phyloP scores from a whole-genome alignment of 768 basidiomycete species.

The Tylopilus rubrobrunneus region DNA sequence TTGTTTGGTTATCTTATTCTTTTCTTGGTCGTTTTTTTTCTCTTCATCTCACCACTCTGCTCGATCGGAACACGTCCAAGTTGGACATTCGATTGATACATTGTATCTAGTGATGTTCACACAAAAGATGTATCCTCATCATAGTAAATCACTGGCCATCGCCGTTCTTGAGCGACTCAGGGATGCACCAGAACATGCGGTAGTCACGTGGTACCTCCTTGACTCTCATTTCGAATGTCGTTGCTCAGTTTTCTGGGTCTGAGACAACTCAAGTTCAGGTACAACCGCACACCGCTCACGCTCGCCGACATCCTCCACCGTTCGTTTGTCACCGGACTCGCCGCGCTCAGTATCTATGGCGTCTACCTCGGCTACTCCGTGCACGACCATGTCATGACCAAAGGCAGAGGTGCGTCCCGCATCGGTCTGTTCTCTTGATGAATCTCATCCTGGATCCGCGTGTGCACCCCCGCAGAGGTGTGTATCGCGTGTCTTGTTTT shows the following conservation, averaged over 20 bases:
- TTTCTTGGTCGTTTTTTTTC: neutral
- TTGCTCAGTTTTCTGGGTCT: conserved; percentile 27
- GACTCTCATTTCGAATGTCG: conserved; percentile 26
- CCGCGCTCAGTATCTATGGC: conserved; percentile 27
- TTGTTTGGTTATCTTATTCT: neutral
- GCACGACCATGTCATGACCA: conserved; percentile 28
- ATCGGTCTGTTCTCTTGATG: neutral
- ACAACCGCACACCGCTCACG: conserved; percentile 22
- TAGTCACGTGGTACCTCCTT: neutral
- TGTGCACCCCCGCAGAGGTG: conserved; percentile 16
- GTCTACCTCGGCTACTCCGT: conserved; percentile 32
- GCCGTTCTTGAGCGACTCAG: too few relatives aligned
- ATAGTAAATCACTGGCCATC: too few relatives aligned
- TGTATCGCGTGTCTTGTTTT: conserved; percentile 4
- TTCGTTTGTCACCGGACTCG: conserved; percentile 28
- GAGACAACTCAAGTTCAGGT: conserved; percentile 14
- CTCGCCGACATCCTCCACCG: conserved; percentile 30
- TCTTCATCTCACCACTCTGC: conserved; percentile 3
- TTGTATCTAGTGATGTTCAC: neutral
- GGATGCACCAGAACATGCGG: too few relatives aligned
- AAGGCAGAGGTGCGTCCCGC: conserved; percentile 27
- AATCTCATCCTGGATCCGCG: neutral
- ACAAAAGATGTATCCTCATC: neutral
- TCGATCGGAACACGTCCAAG: neutral
- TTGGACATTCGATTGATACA: conserved; percentile 17